Base-by-base conservation (phyloP, 1,139 yeast genomes). In the Schizosaccharomyces versatilis region DNA sequence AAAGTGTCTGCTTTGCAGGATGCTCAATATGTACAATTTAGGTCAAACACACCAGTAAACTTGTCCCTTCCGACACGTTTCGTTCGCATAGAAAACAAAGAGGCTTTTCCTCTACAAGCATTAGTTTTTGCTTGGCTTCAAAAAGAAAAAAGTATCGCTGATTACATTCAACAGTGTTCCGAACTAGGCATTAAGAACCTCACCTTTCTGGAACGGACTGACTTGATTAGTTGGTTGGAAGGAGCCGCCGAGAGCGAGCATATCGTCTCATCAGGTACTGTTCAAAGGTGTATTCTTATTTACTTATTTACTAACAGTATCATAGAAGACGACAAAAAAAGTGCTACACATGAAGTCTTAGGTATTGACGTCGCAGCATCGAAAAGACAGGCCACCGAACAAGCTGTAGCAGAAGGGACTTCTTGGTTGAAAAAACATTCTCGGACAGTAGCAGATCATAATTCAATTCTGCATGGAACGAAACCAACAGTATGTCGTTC, bases 181-280 rank as follows among this genome's bases (percentile, higher is more conserved):
- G 76, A 75, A 55, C 70, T 75, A 54, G 75, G 77, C 3, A 73
- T 88, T 47, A 72, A 78, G 3, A 84, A 84, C 61, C 77, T 93
- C 66, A 80, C 85, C 59, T 88, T 90, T 65, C 70, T 84, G 66
- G 94, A 85, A 61, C 80, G 94, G 67, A 80, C 88, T 3, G 95
- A 88, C 64, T 73, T 57, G 9, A 36, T 56, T 10, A 48, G 55
- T 12, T 57, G 49, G 47, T 14, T 57, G n/a, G 48, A 51, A 36
- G 58, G 58, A 17, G 55, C 58, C n/a, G 41, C 58, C 12, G 47
- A 48, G 6, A 53, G 57, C 17, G 56, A 55, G 19, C 54, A 55
- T 41, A n/a, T 54, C 19, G 17, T 36, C 64, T 51, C 62, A 63
- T 59, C 61, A 66, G 42, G 47, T 38, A 36, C 38, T 32, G 8